Conservation (phyloP, 495 filamentous ascomycete genomes). For the Trichoderma asperelloides region DNA sequence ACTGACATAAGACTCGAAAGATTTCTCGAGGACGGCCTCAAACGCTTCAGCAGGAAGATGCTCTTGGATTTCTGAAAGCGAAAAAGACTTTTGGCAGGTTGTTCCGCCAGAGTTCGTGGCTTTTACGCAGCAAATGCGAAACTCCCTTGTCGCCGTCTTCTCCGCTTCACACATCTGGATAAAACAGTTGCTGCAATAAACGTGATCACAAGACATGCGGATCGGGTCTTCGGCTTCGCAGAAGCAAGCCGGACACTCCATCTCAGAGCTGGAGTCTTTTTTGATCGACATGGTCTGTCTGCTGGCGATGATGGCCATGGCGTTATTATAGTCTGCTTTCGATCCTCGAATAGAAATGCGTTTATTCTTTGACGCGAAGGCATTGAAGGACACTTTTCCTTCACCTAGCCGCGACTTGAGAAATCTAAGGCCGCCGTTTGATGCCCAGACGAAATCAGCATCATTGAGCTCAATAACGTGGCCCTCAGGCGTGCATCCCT, state of each 20-base stretch:
- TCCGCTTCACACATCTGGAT: slow-evolving; percentile 24
- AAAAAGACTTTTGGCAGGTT: slow-evolving; percentile 20
- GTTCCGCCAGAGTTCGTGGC: slow-evolving; percentile 3
- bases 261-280: not conserved
- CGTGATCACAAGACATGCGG: slow-evolving; percentile 30
- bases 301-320: slow-evolving; percentile 11
- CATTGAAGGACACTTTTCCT: slow-evolving; percentile 22
- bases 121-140: slow-evolving; percentile 23
- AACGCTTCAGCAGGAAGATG: slow-evolving; percentile 26
- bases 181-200: slow-evolving; percentile 41
- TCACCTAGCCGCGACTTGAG: slow-evolving; percentile 26
- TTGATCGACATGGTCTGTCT: not conserved
- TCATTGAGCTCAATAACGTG: slow-evolving; percentile 19
- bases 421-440: slow-evolving; percentile 29
- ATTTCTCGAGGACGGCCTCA: slow-evolving; percentile 29
- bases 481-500: slow-evolving; percentile 18
- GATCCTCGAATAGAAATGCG: slow-evolving; percentile 25
- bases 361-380: slow-evolving; percentile 18
- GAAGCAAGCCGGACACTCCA: slow-evolving; percentile 34
- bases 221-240: slow-evolving; percentile 29
- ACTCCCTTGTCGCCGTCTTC: not conserved
- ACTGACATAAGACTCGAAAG: slow-evolving; percentile 30
- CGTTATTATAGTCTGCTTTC: slow-evolving; percentile 14
- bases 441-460: slow-evolving; percentile 25
- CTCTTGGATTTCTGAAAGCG: slow-evolving; percentile 26